Evolutionary conservation across 1,284 basidiomycete genomes (phyloP), one percentile per base, ranked within the genome.

Genomic region (Rhizoctonia solani): DNA sequence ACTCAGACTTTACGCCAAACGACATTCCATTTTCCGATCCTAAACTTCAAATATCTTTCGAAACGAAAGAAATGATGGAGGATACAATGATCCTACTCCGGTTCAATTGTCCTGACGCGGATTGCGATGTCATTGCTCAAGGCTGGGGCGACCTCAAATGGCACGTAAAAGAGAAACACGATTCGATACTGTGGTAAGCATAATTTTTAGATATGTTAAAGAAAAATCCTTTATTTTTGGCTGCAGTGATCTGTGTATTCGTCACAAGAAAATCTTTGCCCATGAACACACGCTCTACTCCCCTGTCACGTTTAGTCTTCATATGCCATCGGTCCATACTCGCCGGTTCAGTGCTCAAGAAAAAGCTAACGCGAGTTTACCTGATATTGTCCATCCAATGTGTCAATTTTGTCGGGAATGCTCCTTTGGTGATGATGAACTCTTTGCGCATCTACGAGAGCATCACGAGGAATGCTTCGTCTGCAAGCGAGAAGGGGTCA

Each of bases 381-480:
- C 68, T 47, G 72, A 87, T 16, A 87, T 85, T 1, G 77, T 89
- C 1, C 93, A 96, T 73, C 89, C 92, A 0, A 76, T 90, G n/a
- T 96, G 94, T 77, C 87, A 89, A 73, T 99, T 98, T 77, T 98
- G 96, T 74, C 85, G 85, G 29, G 87, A 91, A 72, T 93, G 90
- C 72, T 96, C 91, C 82, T 98, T 96, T 76, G 81, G 88, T 30
- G 89, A 90, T 68, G 96, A 99, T 74, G 94, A 96, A 75, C 79
- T 98, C n/a, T 98, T 89, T 76, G 81, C 87, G 41, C 97, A 99
- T 78, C 95, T 98, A 89, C 86, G 95, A 50, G 90, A 95, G 74
- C 81, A 81, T 53, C 96, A 99, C 79, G 96, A 99, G 76, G 95
- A 99, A 75, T 99, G 97, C 76, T 97, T 97, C 74, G 80, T 99